These are phyloP conservation scores for Balamuthia mandrillaris DNA, from an alignment of 208 protist species.

Conservation along the genomic window DNA sequence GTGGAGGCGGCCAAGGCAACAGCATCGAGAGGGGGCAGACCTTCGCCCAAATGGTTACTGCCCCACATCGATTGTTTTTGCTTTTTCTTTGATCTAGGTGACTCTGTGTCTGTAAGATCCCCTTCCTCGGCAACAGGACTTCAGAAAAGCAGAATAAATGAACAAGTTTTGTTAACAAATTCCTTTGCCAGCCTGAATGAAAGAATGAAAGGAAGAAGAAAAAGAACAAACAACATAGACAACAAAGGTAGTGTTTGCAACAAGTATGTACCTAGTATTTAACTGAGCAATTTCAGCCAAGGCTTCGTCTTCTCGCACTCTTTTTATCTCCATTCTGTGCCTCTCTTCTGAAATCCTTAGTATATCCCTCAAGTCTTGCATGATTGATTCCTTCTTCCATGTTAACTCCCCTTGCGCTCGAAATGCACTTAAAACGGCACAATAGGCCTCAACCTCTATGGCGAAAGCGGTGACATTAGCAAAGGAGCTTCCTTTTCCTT, in stretches of 20 bases:
- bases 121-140: background rate
- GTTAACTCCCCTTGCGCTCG: slow-evolving; percentile 29
- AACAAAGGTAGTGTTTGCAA: background rate
- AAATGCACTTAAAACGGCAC: slow-evolving; percentile 17
- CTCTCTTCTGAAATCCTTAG: background rate
- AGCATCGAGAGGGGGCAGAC: background rate
- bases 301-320: slow-evolving; percentile 13
- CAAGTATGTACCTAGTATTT: background rate
- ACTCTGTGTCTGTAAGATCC: background rate
- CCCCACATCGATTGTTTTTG: background rate
- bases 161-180: background rate
- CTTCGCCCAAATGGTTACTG: background rate
- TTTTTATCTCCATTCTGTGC: slow-evolving; percentile 37
- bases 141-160: background rate
- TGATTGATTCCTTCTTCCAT: slow-evolving; percentile 24
- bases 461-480: too few relatives aligned
- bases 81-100: background rate
- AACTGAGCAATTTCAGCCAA: background rate
- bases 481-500: too few relatives aligned
- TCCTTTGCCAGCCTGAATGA: background rate
- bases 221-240: too few relatives aligned
- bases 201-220: background rate
- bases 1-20: background rate
- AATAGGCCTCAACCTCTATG: slow-evolving; percentile 34
- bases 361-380: slow-evolving; percentile 5